phyloP scores from a whole-genome alignment of 441 rosid genomes.

The Bruguiera hainesii region DNA sequence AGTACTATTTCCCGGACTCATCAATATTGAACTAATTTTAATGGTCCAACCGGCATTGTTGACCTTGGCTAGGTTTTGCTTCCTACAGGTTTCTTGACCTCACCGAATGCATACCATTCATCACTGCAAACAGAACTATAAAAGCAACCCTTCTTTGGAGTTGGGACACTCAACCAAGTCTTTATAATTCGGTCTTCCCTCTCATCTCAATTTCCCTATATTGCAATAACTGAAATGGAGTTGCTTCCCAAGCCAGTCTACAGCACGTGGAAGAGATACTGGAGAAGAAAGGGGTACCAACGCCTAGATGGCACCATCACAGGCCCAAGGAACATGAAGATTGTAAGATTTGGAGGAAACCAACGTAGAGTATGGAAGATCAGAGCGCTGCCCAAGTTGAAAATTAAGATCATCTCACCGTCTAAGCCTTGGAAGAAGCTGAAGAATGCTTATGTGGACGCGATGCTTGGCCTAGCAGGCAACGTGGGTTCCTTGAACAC shows the following conservation, averaged over 20 bases:
- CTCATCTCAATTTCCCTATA: too few relatives aligned
- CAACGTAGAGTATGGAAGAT: constrained; percentile 38
- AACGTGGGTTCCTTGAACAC: constrained; percentile 28
- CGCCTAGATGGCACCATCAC: constrained; percentile 16
- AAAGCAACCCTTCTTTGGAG: too few relatives aligned
- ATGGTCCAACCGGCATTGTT: constrained; percentile 17
- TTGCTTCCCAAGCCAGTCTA: constrained; percentile 13
- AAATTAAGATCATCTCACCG: constrained; percentile 29
- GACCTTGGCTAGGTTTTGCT: neutral
- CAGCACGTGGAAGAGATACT: constrained; percentile 28
- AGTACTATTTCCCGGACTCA: too few relatives aligned
- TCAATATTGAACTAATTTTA: neutral
- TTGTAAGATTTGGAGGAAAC: constrained; percentile 26
- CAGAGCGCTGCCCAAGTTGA: constrained; percentile 30
- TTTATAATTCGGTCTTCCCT: neutral
- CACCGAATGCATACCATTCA: neutral
- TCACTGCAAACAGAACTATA: too few relatives aligned
- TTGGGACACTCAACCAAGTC: neutral
- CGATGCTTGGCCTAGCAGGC: constrained; percentile 39
- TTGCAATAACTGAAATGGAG: constrained; percentile 29
- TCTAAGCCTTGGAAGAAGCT: constrained; percentile 30
- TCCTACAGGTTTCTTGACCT: too few relatives aligned
- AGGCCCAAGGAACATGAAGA: constrained; percentile 20
- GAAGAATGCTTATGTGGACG: constrained; percentile 34
- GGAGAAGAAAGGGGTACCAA: constrained; percentile 42